Base-by-base conservation (phyloP, 2,329 filamentous ascomycete genomes). In the Leptographium radiaticola region DNA sequence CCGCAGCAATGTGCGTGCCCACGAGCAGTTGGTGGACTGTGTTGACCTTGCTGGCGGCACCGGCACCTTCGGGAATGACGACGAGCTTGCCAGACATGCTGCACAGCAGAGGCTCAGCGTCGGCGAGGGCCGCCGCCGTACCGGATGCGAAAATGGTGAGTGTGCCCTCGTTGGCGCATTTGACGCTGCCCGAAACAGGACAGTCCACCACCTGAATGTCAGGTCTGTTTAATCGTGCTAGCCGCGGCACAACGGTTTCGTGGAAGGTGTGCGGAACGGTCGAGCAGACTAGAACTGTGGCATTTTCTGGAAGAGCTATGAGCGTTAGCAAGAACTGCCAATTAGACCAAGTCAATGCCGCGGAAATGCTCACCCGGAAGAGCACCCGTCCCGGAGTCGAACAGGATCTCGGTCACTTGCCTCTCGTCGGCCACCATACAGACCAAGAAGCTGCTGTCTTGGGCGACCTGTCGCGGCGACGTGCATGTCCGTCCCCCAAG, bases 211-310 rank as follows among this genome's bases (percentile, higher is more conserved):
- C 75, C 47, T 72, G 70, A 30, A 89, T 74, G 62, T 89, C 85
- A 5, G 66, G 63, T 16, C 84, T 71, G 13, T 77, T 78, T 38
- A 73, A 77, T 8, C 72, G 68, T 49, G 70, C 68, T 2, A 89
- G 70, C 59, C 81, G 69, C 52, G 73, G 69, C 20, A 77, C 73
- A 12, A 88, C 75, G n/a, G 74, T 74, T 60, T 80, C 75, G 2
- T 81, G 77, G 62, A 86, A 84, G n/a, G 76, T 74, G 20, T 81
- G 83, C 0, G 84, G 77, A 2, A 86, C 83, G 0, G 85, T 89
- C 2, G 82, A 86, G 65, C 80, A 84, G 42, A 88, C 74, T 30
- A 87, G 70, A 40, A 88, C 71, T 0, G 78, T 76, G 15, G 79
- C 78, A 36, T 75, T 76, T 54, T 75, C 65, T 0, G 80, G 77